Evolutionary conservation across 2,329 filamentous ascomycete species (phyloP).

Genomic region (Macrophomina tecta): DNA sequence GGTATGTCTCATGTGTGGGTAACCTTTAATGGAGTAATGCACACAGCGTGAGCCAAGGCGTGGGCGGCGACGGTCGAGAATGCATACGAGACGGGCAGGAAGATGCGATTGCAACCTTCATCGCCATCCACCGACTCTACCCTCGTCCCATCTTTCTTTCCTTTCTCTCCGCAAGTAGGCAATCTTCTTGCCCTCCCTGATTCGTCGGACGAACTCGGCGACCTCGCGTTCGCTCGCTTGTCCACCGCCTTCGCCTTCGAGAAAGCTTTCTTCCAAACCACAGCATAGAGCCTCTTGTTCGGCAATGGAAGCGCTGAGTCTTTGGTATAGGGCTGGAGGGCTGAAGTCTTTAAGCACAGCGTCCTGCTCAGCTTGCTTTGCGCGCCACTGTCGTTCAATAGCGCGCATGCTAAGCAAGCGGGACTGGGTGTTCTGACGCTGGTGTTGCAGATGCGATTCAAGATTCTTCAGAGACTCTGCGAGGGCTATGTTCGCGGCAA

Average conservation of each 20-base stretch:
- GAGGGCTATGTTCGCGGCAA: conserved; percentile 75
- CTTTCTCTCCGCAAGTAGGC: conserved; percentile 83
- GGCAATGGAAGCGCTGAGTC: conserved; percentile 74
- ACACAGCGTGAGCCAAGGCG: neutral
- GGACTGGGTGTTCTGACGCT: conserved; percentile 76
- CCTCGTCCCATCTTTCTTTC: conserved; percentile 95
- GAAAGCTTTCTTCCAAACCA: conserved; percentile 90
- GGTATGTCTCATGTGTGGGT: conserved; percentile 11
- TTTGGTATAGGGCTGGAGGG: conserved; percentile 83
- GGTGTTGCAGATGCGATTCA: conserved; percentile 63
- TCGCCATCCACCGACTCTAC: conserved; percentile 91
- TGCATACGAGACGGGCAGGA: neutral
- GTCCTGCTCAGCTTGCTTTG: conserved; percentile 90
- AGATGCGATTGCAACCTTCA: conserved; percentile 32
- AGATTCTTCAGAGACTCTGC: conserved; percentile 67
- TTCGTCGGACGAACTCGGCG: conserved; percentile 80
- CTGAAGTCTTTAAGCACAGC: conserved; percentile 82
- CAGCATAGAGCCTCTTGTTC: conserved; percentile 84
- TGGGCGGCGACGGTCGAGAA: neutral
- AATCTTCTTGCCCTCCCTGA: conserved; percentile 79
- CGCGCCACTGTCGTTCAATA: conserved; percentile 88
- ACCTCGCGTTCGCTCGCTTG: conserved; percentile 79
- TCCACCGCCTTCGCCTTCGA: conserved; percentile 64
- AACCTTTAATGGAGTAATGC: neutral
- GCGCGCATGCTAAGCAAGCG: conserved; percentile 83